phyloP scores from a whole-genome alignment of 2,329 filamentous ascomycete genomes.

The Teratosphaeria destructans region DNA sequence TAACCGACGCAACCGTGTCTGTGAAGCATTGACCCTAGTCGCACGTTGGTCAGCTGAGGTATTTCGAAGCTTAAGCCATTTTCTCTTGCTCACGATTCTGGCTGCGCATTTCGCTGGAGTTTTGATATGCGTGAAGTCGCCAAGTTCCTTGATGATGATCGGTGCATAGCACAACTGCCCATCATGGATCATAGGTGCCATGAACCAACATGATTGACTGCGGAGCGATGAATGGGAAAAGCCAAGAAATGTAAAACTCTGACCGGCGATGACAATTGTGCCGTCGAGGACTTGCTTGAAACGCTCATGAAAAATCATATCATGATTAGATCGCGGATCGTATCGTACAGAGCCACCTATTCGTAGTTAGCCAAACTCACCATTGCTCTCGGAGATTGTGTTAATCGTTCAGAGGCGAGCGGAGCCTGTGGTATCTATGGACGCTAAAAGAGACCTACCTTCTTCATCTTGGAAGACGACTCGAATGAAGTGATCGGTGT shows the following conservation, averaged over 20 bases:
- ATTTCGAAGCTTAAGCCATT: neutral
- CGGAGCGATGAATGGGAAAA: conserved; percentile 73
- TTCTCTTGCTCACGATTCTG: conserved; percentile 29
- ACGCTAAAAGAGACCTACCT: conserved; percentile 20
- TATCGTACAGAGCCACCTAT: conserved; percentile 48
- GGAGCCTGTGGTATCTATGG: neutral
- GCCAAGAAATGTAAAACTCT: conserved; percentile 56
- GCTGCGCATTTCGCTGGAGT: conserved; percentile 50
- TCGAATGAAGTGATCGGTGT: conserved; percentile 55
- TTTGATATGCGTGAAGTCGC: conserved; percentile 41
- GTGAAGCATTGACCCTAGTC: conserved; percentile 54
- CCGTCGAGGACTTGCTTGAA: conserved; percentile 51
- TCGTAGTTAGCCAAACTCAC: neutral
- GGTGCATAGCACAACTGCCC: conserved; percentile 25
- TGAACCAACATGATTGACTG: conserved; percentile 60
- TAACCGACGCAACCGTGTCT: conserved; percentile 57
- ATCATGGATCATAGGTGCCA: conserved; percentile 36
- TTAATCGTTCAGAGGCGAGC: neutral
- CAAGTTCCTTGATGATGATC: conserved; percentile 36
- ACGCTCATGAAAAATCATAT: conserved; percentile 44
- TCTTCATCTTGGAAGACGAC: conserved; percentile 68
- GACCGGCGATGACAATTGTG: conserved; percentile 54
- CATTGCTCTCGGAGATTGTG: neutral
- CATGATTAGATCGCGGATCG: conserved; percentile 40
- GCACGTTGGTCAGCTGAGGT: neutral